phyloP scores from a whole-genome alignment of 805 yeast genomes.

The Maudiozyma pseudohumilis region DNA sequence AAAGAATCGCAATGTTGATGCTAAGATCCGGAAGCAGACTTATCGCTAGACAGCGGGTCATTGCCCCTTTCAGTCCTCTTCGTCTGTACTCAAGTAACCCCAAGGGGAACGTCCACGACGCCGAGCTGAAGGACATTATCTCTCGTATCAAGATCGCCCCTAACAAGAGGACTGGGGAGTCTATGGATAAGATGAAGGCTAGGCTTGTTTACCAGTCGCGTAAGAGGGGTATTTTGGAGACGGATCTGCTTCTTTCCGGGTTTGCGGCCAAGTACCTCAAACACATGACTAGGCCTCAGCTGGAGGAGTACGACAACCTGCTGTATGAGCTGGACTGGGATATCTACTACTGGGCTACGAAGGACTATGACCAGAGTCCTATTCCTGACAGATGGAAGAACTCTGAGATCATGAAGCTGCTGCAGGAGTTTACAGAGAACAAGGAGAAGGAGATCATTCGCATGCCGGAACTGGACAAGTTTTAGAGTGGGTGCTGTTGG shows the following conservation, averaged over 20 bases:
- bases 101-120: slow-evolving; percentile 2
- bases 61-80: background rate
- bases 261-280: slow-evolving; percentile 72
- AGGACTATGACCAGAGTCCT: slow-evolving; percentile 70
- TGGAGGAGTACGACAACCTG: slow-evolving; percentile 76
- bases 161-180: slow-evolving; percentile 63
- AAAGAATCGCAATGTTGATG: background rate
- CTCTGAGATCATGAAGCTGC: slow-evolving; percentile 47
- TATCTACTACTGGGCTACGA: slow-evolving; percentile 95
- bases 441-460: slow-evolving; percentile 62
- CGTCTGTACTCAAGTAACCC: background rate
- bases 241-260: slow-evolving; percentile 74
- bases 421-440: slow-evolving; percentile 70
- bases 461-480: slow-evolving; percentile 62
- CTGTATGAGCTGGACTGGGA: slow-evolving; percentile 98
- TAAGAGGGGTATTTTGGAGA: slow-evolving; percentile 90
- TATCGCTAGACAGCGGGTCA: background rate
- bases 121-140: slow-evolving; percentile 23
- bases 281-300: slow-evolving; percentile 48
- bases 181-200: slow-evolving; percentile 68
- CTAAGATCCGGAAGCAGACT: background rate
- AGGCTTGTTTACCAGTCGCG: slow-evolving; percentile 84
- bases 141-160: slow-evolving; percentile 66
- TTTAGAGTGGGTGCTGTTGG: no score
- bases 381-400: slow-evolving; percentile 80